Conservation (phyloP, 305 asterid genomes). For the Fraxinus ornus region DNA sequence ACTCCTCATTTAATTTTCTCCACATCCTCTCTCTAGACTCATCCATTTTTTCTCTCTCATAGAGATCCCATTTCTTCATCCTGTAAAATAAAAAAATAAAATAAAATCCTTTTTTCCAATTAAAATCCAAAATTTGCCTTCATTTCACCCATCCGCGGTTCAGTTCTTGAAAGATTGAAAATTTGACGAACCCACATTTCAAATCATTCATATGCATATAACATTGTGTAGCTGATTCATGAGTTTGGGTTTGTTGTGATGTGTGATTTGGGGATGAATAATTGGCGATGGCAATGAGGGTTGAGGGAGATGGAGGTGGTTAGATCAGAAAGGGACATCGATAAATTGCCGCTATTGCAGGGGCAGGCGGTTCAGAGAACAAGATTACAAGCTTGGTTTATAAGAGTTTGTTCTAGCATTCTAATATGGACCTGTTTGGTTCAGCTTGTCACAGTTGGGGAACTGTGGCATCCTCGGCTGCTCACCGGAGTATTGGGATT, state of each 20-base stretch:
- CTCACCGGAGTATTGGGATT: constrained; percentile 47
- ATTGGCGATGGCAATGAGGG: constrained; percentile 41
- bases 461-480: constrained; percentile 79
- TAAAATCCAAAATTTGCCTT: neutral
- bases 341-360: constrained; percentile 47
- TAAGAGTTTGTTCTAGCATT: constrained; percentile 83
- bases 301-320: constrained; percentile 39
- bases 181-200: constrained; percentile 31
- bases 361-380: constrained; percentile 63
- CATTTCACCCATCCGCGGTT: constrained; percentile 21
- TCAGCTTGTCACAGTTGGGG: constrained; percentile 77
- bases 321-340: constrained; percentile 49
- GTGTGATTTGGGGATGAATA: constrained; percentile 33
- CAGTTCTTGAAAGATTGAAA: constrained; percentile 37
- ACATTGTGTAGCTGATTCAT: neutral
- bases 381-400: constrained; percentile 79
- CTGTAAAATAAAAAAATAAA: neutral
- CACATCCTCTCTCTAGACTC: constrained; percentile 24
- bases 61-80: constrained; percentile 33
- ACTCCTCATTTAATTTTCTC: constrained; percentile 40
- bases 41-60: neutral
- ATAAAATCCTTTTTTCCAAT: neutral
- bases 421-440: constrained; percentile 91
- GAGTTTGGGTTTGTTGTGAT: constrained; percentile 18
- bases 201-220: constrained; percentile 4